Percentiles rank a stretch among this genome's conserved stretches.
These are phyloP conservation scores for Serendipita vermifera DNA, from an alignment of 768 basidiomycete genomes.

Conservation along the genomic window DNA sequence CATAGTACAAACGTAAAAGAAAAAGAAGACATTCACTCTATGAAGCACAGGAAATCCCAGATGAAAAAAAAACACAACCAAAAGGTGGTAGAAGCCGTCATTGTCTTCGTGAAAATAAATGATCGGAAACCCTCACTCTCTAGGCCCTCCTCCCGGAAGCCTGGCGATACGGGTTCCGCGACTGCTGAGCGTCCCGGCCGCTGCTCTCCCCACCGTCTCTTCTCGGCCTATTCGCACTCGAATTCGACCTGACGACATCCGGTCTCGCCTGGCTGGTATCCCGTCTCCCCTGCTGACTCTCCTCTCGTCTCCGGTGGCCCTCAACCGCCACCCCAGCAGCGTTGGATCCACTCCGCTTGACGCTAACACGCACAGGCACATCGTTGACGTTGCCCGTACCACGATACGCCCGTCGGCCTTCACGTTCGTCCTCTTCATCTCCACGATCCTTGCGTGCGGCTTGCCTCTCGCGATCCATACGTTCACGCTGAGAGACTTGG, in stretches of 20 bases:
- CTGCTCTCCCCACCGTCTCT: not conserved
- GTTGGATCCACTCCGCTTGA: not conserved
- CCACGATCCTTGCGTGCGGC: not conserved
- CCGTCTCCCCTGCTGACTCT: no score
- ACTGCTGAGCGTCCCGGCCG: not conserved
- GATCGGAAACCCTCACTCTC: no score
- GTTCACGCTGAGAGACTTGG: slow-evolving; percentile 1
- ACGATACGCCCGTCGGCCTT: no score
- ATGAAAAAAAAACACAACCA: not conserved
- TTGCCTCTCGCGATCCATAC: not conserved
- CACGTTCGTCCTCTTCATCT: no score
- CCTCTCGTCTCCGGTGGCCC: no score
- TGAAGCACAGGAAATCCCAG: not conserved
- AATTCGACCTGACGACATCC: no score
- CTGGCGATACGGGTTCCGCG: not conserved
- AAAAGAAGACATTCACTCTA: not conserved
- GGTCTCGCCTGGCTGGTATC: no score
- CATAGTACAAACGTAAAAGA: no score
- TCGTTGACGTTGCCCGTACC: no score
- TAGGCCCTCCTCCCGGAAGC: slow-evolving; percentile 1
- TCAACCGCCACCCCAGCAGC: not conserved
- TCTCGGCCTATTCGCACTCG: not conserved
- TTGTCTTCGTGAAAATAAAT: not conserved
- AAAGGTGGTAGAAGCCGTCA: not conserved
- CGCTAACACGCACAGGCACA: not conserved